Base-by-base conservation (phyloP, 2,329 filamentous ascomycete genomes). In the Basipetospora chlamydospora region DNA sequence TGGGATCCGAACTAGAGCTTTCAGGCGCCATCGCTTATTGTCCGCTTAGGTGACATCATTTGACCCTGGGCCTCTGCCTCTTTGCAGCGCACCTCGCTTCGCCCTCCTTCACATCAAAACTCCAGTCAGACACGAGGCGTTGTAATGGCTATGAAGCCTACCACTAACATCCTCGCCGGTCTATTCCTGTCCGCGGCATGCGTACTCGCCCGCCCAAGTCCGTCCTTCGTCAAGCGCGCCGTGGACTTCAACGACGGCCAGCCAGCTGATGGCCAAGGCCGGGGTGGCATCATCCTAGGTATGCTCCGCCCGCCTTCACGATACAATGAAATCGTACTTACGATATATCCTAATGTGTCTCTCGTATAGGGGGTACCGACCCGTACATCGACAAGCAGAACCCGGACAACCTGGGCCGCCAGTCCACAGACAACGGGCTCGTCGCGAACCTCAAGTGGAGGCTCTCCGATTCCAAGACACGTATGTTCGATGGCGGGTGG, bases 381-480 rank as follows among this genome's bases (percentile, higher is more conserved):
- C 58, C 65, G 33, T 56, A 63, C 35, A 53, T 79, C 17, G 77
- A 80, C 45, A 52, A 71, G 2, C 63, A 73, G 42, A 79, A 80
- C 45, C 76, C 75, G 0, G 68, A 73, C 42, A 74, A 75, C 46
- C 63, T 81, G 1, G 73, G 71, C 11, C 61, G 62, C 32, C 67
- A 78, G 45, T 58, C 62, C 12, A 80, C 76, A 2, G 77, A 81
- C 48, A 64, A 61, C 33, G 77, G 77, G 12, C 57, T 66, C 9
- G 75, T 81, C 1, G 70, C 71, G 0, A 81, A 80, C 47, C 58
- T 80, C 44, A 80, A 80, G 50, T 72, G 76, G 77, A 70, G 71
- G 37, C 80, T 81, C 54, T 78, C 73, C 1, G 70, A 79, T 50
- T 79, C 73, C 17, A 75, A 72, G 55, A 76, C 72, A 1, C 64